Base-by-base conservation (phyloP, 148 eudicot genomes). In the Rhododendron williamsianum region DNA sequence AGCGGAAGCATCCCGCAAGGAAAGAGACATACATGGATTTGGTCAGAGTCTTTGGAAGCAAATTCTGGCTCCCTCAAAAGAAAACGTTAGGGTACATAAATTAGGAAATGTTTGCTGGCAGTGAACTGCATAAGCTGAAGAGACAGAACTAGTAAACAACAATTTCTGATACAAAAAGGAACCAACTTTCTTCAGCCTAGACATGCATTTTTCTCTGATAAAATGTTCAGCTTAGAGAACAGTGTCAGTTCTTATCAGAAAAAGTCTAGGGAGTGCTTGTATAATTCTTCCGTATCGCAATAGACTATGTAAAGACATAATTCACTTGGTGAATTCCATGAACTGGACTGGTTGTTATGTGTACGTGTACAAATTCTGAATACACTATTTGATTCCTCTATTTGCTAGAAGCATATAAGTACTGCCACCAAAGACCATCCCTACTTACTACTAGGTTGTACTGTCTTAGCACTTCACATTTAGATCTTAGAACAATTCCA, bases 1-100 rank as follows among this genome's bases (percentile, higher is more conserved):
- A 97, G 89, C 99, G 98, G 88, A 97, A 97, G 92, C 98, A 97
- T 81, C 99, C 99, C 27, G 98, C 98, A 87, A 97, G 97, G 86
- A 93, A 97, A 48, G 99, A 97, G 81, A 97, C 94, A 85, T 97
- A 94, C 94, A 95, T 94, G 46, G 98, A 95, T 87, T 95, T 92
- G 76, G 86, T 84, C 88, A 95, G 84, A 83, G 92, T 93, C 49
- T 85, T 87, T 3, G 99, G 93, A 85, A 97, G 92, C 54, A 93
- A 86, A 83, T 85, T 92, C 99, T 97, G 91, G 84, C 35, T 51
- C 81, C 49, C 82, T 30, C 58, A 49, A 76, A 81, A 35, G 48
- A 73, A 81, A 86, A 60, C 43, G 25, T 52, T 49, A 3, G 51
- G 27, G 21, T 23, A 43, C 73, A 79, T 78, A 19, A 76, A 58